Conservation (phyloP, 192 early-diverging fungal genomes). For the Piromyces finnis region DNA sequence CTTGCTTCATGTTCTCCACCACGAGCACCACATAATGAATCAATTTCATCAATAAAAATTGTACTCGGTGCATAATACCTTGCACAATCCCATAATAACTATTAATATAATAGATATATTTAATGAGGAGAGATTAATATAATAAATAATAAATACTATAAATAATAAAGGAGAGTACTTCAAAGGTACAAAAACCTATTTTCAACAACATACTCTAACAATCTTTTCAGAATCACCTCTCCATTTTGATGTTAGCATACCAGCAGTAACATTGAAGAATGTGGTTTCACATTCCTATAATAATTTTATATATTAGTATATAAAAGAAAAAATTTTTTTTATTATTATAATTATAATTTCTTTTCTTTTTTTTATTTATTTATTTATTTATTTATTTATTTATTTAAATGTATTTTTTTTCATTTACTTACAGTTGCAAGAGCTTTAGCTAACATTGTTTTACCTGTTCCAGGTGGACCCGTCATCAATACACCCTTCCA, state of each 20-base stretch:
- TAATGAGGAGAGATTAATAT: neutral
- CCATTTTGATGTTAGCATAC: slow-evolving; percentile 41
- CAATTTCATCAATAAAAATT: slow-evolving; percentile 51
- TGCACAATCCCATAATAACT: slow-evolving; percentile 40
- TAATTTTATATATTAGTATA: neutral
- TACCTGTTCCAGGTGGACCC: slow-evolving; percentile 43
- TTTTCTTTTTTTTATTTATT: too few relatives aligned
- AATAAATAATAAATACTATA: too few relatives aligned
- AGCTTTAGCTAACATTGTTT: slow-evolving; percentile 42
- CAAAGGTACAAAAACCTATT: too few relatives aligned
- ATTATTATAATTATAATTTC: too few relatives aligned
- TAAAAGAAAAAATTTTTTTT: too few relatives aligned
- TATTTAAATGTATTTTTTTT: neutral
- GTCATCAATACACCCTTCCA: slow-evolving; percentile 50
- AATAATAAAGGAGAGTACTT: too few relatives aligned
- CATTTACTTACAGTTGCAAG: slow-evolving; percentile 29
- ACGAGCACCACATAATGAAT: slow-evolving; percentile 25
- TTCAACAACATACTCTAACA: slow-evolving; percentile 27
- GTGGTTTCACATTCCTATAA: slow-evolving; percentile 40
- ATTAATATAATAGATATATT: neutral
- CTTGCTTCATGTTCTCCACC: slow-evolving; percentile 11
- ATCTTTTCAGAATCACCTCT: slow-evolving; percentile 43
- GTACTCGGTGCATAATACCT: slow-evolving; percentile 39
- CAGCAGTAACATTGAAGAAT: slow-evolving; percentile 43
- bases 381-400: too few relatives aligned